Percentiles rank a stretch among this genome's conserved stretches.
Evolutionary conservation across 768 basidiomycete species (phyloP).

Genomic region (Boletus tylopilopsis): DNA sequence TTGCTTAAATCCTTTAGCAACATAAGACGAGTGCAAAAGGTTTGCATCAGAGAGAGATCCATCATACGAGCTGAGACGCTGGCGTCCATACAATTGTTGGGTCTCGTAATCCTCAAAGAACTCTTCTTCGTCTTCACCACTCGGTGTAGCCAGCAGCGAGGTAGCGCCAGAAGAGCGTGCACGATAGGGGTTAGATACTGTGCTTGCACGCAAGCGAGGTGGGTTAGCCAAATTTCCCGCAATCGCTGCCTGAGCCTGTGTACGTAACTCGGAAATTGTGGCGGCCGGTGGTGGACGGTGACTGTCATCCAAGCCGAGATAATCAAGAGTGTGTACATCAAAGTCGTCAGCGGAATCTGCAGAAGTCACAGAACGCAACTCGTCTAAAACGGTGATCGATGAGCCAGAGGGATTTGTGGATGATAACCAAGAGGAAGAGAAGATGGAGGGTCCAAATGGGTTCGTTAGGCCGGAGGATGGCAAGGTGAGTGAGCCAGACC

Average conservation of each 20-base stretch:
- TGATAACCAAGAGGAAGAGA: conserved; percentile 86
- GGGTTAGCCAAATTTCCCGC: conserved; percentile 78
- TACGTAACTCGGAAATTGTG: conserved; percentile 84
- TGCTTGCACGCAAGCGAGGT: conserved; percentile 80
- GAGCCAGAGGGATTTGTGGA: conserved; percentile 52
- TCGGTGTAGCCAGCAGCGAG: conserved; percentile 61
- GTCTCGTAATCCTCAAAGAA: conserved; percentile 60
- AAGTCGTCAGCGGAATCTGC: conserved; percentile 82
- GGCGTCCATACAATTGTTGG: conserved; percentile 41
- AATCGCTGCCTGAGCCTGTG: conserved; percentile 87
- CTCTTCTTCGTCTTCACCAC: conserved; percentile 70
- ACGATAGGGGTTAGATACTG: conserved; percentile 91
- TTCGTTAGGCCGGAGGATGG: conserved; percentile 74
- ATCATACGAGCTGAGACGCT: conserved; percentile 63
- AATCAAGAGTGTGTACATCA: conserved; percentile 93
- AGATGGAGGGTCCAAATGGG: conserved; percentile 85
- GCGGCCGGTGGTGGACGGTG: conserved; percentile 75
- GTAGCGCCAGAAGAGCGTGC: conserved; percentile 54
- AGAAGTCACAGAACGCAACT: conserved; percentile 76
- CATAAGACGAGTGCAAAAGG: conserved; percentile 54
- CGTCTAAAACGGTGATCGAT: conserved; percentile 68
- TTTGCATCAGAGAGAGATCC: conserved; percentile 45
- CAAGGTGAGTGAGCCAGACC: conserved; percentile 90
- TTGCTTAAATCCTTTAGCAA: conserved; percentile 71
- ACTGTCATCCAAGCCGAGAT: conserved; percentile 88